These are phyloP conservation scores for Pichia sp. DNA, from an alignment of 1,139 yeast species.

Conservation along the genomic window DNA sequence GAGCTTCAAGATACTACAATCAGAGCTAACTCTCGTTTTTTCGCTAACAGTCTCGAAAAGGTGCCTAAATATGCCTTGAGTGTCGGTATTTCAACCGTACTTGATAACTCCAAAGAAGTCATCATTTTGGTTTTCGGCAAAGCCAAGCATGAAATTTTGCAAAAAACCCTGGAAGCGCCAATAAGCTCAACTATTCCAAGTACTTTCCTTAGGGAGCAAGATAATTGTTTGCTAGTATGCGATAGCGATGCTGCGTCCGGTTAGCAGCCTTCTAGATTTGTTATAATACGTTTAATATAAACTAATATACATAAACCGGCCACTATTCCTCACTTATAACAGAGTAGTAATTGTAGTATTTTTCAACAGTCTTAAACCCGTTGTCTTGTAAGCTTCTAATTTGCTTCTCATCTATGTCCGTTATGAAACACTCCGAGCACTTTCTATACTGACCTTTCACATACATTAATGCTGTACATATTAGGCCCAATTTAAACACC, in stretches of 20 bases:
- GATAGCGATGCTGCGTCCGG: slow-evolving; percentile 30
- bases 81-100: slow-evolving; percentile 60
- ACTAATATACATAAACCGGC: not conserved
- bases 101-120: slow-evolving; percentile 54
- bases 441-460: slow-evolving; percentile 34
- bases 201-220: slow-evolving; percentile 45
- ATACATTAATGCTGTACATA: slow-evolving; percentile 58
- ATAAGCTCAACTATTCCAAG: slow-evolving; percentile 43
- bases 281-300: not conserved
- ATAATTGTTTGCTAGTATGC: slow-evolving; percentile 43
- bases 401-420: slow-evolving; percentile 16
- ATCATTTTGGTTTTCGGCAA: slow-evolving; percentile 48
- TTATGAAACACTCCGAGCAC: slow-evolving; percentile 26
- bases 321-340: slow-evolving; percentile 2
- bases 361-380: slow-evolving; percentile 14
- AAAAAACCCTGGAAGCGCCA: slow-evolving; percentile 40
- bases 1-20: slow-evolving; percentile 50
- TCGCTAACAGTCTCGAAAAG: slow-evolving; percentile 42
- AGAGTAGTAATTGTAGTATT: slow-evolving; percentile 13
- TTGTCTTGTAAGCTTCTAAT: slow-evolving; percentile 16
- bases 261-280: not conserved
- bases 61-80: slow-evolving; percentile 55
- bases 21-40: slow-evolving; percentile 54
- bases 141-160: slow-evolving; percentile 41
- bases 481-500: slow-evolving; percentile 54